phyloP scores from a whole-genome alignment of 441 rosid species.

The Isatis lusitanica region DNA sequence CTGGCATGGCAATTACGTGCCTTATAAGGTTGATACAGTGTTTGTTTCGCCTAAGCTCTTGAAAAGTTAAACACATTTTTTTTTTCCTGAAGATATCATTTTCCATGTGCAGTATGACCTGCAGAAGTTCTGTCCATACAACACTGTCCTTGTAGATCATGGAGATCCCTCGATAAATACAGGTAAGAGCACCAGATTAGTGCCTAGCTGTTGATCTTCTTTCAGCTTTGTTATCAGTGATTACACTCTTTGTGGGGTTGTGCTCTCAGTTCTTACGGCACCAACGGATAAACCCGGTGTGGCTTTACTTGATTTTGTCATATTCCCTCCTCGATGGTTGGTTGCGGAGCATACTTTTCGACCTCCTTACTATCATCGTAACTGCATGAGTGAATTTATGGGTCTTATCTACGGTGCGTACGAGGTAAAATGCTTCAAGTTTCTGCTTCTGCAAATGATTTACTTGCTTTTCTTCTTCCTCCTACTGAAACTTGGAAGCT shows the following conservation, averaged over 20 bases:
- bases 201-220: background rate
- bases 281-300: slow-evolving; percentile 98
- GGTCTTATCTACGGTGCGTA: slow-evolving; percentile 89
- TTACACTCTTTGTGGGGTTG: background rate
- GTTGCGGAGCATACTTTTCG: slow-evolving; percentile 96
- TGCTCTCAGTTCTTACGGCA: slow-evolving; percentile 82
- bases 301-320: slow-evolving; percentile 90
- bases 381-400: slow-evolving; percentile 99
- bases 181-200: slow-evolving; percentile 39
- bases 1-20: slow-evolving; percentile 97
- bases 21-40: slow-evolving; percentile 65
- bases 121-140: slow-evolving; percentile 86
- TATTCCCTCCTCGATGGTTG: slow-evolving; percentile 95
- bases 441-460: slow-evolving; percentile 1
- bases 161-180: slow-evolving; percentile 93
- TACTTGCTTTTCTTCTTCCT: background rate
- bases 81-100: background rate
- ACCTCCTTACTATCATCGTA: slow-evolving; percentile 96
- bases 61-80: background rate
- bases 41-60: background rate
- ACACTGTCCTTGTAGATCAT: slow-evolving; percentile 87
- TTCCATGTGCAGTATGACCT: slow-evolving; percentile 73
- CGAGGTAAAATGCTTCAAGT: slow-evolving; percentile 54
- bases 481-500: slow-evolving; percentile 6
- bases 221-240: background rate